A percentile compares a stretch with the other conserved stretches of the same genome.
Conservation (phyloP, 768 basidiomycete species). For the Pulveroboletus sp. region DNA sequence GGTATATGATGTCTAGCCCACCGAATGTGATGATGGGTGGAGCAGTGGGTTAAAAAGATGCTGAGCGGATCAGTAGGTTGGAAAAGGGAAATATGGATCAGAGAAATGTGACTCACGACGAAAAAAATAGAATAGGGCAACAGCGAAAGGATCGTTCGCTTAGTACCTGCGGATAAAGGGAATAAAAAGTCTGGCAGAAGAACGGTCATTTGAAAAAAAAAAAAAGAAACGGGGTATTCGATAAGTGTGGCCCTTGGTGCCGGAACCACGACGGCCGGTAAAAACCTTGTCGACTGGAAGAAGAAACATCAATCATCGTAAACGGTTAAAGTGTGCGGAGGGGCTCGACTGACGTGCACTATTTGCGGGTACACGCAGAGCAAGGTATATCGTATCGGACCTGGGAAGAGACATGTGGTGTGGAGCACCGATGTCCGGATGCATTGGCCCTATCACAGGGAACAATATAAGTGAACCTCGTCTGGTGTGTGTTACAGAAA, state of each 20-base stretch:
- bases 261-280: not conserved
- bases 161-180: not conserved
- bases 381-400: conserved; percentile 6
- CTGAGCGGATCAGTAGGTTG: not conserved
- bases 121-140: too few relatives aligned
- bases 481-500: conserved; percentile 5
- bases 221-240: not conserved
- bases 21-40: not conserved
- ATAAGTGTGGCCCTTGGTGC: not conserved
- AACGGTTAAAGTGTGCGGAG: not conserved
- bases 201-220: not conserved
- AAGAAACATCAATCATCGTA: too few relatives aligned
- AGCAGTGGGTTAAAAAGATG: not conserved
- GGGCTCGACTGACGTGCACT: not conserved
- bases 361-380: not conserved
- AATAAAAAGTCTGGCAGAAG: not conserved
- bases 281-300: not conserved
- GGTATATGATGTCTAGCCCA: not conserved
- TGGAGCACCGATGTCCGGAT: not conserved
- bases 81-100: not conserved
- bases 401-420: accelerated
- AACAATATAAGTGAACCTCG: not conserved
- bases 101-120: conserved; percentile 2
- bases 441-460: not conserved
- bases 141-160: not conserved